phyloP scores from a whole-genome alignment of 73 alveolate species.

The Durusdinium trenchii region DNA sequence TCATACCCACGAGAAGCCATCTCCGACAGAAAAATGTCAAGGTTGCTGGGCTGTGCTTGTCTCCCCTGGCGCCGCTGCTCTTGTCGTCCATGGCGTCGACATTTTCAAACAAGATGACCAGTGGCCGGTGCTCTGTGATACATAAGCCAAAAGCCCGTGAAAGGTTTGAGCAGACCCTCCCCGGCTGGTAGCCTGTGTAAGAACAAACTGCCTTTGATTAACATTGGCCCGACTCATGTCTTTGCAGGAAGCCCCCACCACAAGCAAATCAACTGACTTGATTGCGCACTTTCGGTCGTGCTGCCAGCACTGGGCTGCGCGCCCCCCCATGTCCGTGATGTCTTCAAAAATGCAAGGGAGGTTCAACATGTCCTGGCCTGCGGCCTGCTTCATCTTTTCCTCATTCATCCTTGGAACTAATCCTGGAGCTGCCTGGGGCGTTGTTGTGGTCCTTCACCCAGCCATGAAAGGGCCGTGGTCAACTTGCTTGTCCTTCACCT shows the following conservation, averaged over 20 bases:
- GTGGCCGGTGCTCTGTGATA: background rate
- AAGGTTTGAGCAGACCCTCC: conserved; percentile 73
- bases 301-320: conserved; percentile 10
- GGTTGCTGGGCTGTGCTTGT: background rate
- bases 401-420: too few relatives aligned
- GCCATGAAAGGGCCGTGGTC: background rate
- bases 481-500: background rate
- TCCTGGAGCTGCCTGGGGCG: too few relatives aligned
- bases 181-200: background rate
- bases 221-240: conserved; percentile 67
- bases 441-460: background rate
- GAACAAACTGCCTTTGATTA: background rate
- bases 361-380: too few relatives aligned
- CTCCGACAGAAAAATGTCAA: conserved; percentile 3
- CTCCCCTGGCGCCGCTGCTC: background rate
- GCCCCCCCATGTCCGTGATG: background rate
- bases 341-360: conserved; percentile 22
- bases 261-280: conserved; percentile 23
- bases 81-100: conserved; percentile 51
- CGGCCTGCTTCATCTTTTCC: too few relatives aligned
- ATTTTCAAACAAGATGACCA: conserved; percentile 32
- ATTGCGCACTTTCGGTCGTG: conserved; percentile 44
- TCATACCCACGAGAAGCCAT: background rate
- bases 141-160: background rate
- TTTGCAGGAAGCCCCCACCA: conserved; percentile 65